phyloP scores from a whole-genome alignment of 441 rosid species.

The Kokia cookei region DNA sequence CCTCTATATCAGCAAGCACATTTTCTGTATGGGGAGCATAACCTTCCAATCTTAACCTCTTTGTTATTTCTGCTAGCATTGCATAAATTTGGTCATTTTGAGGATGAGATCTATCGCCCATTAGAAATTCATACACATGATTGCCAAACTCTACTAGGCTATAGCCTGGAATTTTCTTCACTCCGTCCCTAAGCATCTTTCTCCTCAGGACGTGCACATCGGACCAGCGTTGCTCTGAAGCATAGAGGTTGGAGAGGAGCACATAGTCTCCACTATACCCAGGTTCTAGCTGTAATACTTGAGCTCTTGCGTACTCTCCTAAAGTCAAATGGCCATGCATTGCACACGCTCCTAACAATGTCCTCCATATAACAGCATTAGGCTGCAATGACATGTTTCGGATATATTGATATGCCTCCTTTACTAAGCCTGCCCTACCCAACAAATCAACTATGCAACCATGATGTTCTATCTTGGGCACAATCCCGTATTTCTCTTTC shows the following conservation, averaged over 20 bases:
- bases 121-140: conserved; percentile 52
- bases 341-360: conserved; percentile 61
- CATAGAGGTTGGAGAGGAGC: conserved; percentile 74
- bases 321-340: conserved; percentile 47
- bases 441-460: conserved; percentile 87
- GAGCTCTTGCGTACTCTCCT: conserved; percentile 49
- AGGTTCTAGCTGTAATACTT: conserved; percentile 50
- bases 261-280: conserved; percentile 68
- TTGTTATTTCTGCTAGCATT: conserved; percentile 52
- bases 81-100: conserved; percentile 37
- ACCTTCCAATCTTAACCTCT: conserved; percentile 52
- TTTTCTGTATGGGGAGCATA: conserved; percentile 41
- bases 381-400: conserved; percentile 53
- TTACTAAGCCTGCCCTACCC: conserved; percentile 68
- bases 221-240: conserved; percentile 61
- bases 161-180: conserved; percentile 60
- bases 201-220: conserved; percentile 57
- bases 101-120: conserved; percentile 63
- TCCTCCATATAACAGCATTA: conserved; percentile 73
- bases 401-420: conserved; percentile 47
- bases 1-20: conserved; percentile 66
- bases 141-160: conserved; percentile 71
- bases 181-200: conserved; percentile 46
- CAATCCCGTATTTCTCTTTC: conserved; percentile 46
- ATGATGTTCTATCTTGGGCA: conserved; percentile 64